Base-by-base conservation (phyloP, 495 filamentous ascomycete species). In the Aspergillus biplanus region DNA sequence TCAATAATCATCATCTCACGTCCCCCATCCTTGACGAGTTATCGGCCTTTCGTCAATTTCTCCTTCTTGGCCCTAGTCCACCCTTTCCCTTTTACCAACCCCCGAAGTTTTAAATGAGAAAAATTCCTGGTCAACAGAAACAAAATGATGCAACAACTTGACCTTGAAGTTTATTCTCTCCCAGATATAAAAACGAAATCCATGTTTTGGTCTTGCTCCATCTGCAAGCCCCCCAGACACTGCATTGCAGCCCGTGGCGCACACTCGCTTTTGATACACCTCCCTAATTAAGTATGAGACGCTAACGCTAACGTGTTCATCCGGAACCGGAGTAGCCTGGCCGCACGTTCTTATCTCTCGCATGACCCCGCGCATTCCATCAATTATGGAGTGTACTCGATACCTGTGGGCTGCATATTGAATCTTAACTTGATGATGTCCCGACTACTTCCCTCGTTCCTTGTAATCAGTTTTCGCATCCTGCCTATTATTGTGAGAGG, bases 331-430 rank as follows among this genome's bases (percentile, higher is more conserved):
- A 50, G 47, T 50, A 13, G 47, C 47, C 47, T 27, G 21, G n/a
- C 21, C 47, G 16, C 47, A 50, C 47, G 47, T 50, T 50, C 47
- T 54, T 54, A 54, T 54, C 52, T 54, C 52, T 54, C 52, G 52
- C 52, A 54, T 54, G 52, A 54, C 52, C 52, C 52, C 52, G 27
- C 47, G n/a, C 33, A 15, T 13, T 13, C 27, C 52, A n/a, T 31
- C 16, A 50, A n/a, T 9, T 50, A 50, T 54, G 27, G 31, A 54
- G 31, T 11, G 35, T 57, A 11, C 15, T 6, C 18, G 18, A 9
- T 39, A 27, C 15, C 4, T 57, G 8, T 33, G 16, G 33, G 11
- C 34, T 57, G 54, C 33, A 46, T 39, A 44, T 57, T 39, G 37
- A 39, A 39, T 15, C 54, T 44, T 57, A 57, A 21, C 47, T 21